These are phyloP conservation scores for Cryphonectria parasitica DNA, from an alignment of 2,329 filamentous ascomycete genomes.

Conservation along the genomic window DNA sequence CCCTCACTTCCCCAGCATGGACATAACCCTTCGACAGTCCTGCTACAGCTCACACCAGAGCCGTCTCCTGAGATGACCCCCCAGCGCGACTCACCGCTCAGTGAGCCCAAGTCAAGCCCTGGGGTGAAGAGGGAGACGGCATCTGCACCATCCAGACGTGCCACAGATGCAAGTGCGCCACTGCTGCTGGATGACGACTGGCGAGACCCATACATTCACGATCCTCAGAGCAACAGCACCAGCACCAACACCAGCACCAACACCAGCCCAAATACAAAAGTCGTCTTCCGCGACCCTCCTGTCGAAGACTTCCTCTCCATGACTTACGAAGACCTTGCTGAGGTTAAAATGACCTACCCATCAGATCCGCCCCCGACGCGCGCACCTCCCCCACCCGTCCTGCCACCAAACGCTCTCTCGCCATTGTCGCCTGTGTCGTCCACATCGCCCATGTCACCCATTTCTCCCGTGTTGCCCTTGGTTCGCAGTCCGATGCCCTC, in stretches of 20 bases:
- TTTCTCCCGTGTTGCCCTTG: conserved; percentile 42
- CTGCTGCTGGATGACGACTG: conserved; percentile 29
- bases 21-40: conserved; percentile 14
- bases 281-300: conserved; percentile 53
- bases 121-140: conserved; percentile 17
- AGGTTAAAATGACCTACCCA: conserved; percentile 37
- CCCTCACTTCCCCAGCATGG: conserved; percentile 24
- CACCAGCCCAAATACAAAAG: conserved; percentile 37
- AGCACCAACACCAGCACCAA: conserved; percentile 6
- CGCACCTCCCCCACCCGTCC: conserved; percentile 21
- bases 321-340: conserved; percentile 62
- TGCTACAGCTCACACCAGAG: conserved; percentile 26
- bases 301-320: conserved; percentile 58
- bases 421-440: conserved; percentile 36
- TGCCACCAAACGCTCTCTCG: conserved; percentile 22
- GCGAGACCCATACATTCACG: conserved; percentile 26
- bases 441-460: conserved; percentile 38
- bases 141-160: conserved; percentile 20
- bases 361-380: conserved; percentile 29
- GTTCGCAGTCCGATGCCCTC: conserved; percentile 1
- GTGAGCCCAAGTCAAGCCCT: conserved; percentile 23
- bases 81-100: conserved; percentile 24
- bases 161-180: conserved; percentile 13
- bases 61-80: conserved; percentile 29
- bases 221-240: conserved; percentile 30